Base-by-base conservation (phyloP, 495 filamentous ascomycete genomes). In the Tuber indicum region DNA sequence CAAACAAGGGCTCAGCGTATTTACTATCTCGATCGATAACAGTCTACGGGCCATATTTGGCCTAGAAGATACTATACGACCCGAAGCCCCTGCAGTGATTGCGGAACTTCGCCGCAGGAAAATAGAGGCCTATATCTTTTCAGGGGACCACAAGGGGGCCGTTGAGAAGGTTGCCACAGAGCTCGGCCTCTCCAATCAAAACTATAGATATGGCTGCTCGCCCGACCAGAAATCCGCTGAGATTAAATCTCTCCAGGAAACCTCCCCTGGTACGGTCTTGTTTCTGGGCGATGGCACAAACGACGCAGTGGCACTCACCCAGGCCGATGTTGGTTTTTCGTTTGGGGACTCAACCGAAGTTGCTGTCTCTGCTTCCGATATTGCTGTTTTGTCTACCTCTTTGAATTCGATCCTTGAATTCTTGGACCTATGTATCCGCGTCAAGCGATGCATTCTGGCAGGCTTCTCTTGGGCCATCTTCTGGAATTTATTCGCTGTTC, bases 271-370 rank as follows among this genome's bases (percentile, higher is more conserved):
- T 45, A 72, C 87, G 5, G 87, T 93, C 36, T 77, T 94, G 26
- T 94, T 95, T 84, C 87, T 88, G 78, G 93, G 93, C 69, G 93
- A 96, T 80, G 93, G 93, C 12, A 93, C 91, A 6, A 96, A 96
- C 84, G 93, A 94, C 82, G 91, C 92, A 0, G 86, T 90, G 19
- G 92, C 93, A 3, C 87, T 96, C 9, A 88, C 91, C 4, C 87
- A 89, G 79, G 91, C 93, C n/a, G 89, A 88, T 42, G 89, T 96
- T 76, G 93, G 93, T 72, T 84, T 94, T 5, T 82, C 82, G 5
- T 75, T 83, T 72, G 80, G 81, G 17, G 91, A 92, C 79, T 88
- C 88, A 45, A 90, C 86, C 0, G 91, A 93, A 70, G 86, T 94
- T 6, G 90, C 93, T 14, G 83, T 88, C 75, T 88, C 86, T 26